phyloP scores from a whole-genome alignment of 805 yeast genomes.

The Starmerella khaoyaiensis region DNA sequence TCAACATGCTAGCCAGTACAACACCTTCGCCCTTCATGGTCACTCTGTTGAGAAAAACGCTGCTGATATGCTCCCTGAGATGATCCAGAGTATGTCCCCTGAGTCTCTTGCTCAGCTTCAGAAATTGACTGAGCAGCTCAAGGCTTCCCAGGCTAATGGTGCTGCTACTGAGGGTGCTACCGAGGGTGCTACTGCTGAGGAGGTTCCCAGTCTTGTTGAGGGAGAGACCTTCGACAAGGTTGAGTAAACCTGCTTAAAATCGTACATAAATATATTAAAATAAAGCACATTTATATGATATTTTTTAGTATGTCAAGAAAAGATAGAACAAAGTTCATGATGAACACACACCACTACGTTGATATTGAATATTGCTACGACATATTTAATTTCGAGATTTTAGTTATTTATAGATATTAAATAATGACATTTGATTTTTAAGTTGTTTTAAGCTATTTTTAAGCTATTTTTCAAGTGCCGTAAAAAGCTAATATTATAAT shows the following conservation, averaged over 20 bases:
- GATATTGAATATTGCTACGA: background rate
- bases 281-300: background rate
- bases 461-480: too few relatives aligned
- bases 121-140: constrained; percentile 79
- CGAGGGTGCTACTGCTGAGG: constrained; percentile 37
- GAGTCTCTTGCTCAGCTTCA: constrained; percentile 84
- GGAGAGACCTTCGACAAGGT: constrained; percentile 76
- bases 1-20: constrained; percentile 79
- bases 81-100: constrained; percentile 91
- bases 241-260: constrained; percentile 32
- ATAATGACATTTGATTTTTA: too few relatives aligned
- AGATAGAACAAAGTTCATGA: background rate
- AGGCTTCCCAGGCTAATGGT: constrained; percentile 37
- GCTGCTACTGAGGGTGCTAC: constrained; percentile 37
- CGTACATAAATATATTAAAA: too few relatives aligned
- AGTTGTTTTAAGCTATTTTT: too few relatives aligned
- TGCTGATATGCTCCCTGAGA: constrained; percentile 84
- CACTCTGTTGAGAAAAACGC: constrained; percentile 84
- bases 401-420: too few relatives aligned
- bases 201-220: constrained; percentile 59
- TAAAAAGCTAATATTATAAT: too few relatives aligned
- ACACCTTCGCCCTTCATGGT: constrained; percentile 92
- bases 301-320: background rate
- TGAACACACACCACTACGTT: background rate
- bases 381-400: too few relatives aligned